Base-by-base conservation (phyloP, 495 filamentous ascomycete genomes). In the Ramalina peruviana region DNA sequence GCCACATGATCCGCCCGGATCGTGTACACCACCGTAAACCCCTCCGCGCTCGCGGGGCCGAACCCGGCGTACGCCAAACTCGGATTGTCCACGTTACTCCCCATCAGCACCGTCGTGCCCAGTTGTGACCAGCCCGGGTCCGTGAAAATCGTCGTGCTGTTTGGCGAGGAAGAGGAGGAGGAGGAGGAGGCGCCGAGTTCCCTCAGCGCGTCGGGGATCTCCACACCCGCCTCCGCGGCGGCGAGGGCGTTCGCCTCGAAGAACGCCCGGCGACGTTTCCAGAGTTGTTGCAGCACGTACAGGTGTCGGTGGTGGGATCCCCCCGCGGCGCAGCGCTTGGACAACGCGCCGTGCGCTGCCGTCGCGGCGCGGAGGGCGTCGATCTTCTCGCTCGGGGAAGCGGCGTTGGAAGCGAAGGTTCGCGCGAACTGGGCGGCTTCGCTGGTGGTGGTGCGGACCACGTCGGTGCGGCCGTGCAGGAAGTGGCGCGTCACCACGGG, bases 381-480 rank as follows among this genome's bases (percentile, higher is more conserved):
- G 23, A 48, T 16, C 40, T 42, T 42, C 16, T 23, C 15, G 38
- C 40, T 23, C 11, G 40, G 16, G 6, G 23, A 25, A 4, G 23
- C 23, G 23, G 6, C 23, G 6, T 25, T 3, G 4, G 23, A 25
- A 3, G 23, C 23, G 48, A 43, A 50, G 26, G 27, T 37, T 6
- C 37, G 36, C 6, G 48, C 48, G 23, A 50, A 50, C 4, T 1
- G 1, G 9, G 33, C n/a, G 21, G 48, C 48, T 20, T 43, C 48
- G 15, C 5, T 3, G 4, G 48, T 50, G 16, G 40, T 40, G 15
- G 48, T 40, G 37, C 48, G 48, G 13, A 44, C 27, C 1, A 50
- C 48, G 48, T 50, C 48, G 41, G 48, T 50, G 13, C 48, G 48
- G 17, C 48, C 48, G 38, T 50, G 48, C 36, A 50, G 37, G 48